Percentiles rank a stretch among this genome's conserved stretches.
Evolutionary conservation across 2,329 filamentous ascomycete species (phyloP).

Genomic region (Lasiodiplodia hormozganensis): DNA sequence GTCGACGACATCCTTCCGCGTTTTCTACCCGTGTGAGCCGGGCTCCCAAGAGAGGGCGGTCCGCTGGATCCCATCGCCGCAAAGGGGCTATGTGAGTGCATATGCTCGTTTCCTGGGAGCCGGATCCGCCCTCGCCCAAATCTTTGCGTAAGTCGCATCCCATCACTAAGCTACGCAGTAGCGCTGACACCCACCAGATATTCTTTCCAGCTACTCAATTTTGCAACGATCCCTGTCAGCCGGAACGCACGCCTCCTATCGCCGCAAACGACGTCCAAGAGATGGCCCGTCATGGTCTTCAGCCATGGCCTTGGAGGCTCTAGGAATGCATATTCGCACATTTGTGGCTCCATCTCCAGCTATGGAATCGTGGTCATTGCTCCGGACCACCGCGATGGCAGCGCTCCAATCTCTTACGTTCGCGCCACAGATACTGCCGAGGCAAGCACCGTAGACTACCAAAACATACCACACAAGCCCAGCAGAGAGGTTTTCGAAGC

Average conservation of each 20-base stretch:
- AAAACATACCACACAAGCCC: conserved; percentile 65
- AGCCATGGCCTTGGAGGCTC: conserved; percentile 84
- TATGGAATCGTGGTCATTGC: conserved; percentile 83
- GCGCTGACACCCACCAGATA: conserved; percentile 55
- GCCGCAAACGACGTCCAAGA: conserved; percentile 53
- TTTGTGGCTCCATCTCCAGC: conserved; percentile 78
- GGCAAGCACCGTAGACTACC: conserved; percentile 51
- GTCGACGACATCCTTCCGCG: conserved; percentile 77
- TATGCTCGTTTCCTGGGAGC: conserved; percentile 80
- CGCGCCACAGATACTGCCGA: conserved; percentile 61
- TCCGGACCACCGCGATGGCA: conserved; percentile 84
- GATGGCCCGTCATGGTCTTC: conserved; percentile 85
- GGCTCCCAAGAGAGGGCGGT: conserved; percentile 63
- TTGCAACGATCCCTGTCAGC: conserved; percentile 73
- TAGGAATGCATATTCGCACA: conserved; percentile 84
- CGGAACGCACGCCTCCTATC: conserved; percentile 72
- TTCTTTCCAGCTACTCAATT: conserved; percentile 74
- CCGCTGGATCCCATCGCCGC: conserved; percentile 79
- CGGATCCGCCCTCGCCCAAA: conserved; percentile 54
- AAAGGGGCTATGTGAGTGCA: conserved; percentile 74
- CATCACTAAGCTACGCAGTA: not conserved
- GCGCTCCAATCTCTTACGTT: conserved; percentile 75
- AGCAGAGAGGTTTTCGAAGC: conserved; percentile 69
- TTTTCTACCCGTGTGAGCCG: conserved; percentile 76
- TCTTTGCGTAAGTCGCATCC: conserved; percentile 45